Evolutionary conservation across 1,139 yeast species (phyloP).

Genomic region (Debaryomycetaceae sp.): DNA sequence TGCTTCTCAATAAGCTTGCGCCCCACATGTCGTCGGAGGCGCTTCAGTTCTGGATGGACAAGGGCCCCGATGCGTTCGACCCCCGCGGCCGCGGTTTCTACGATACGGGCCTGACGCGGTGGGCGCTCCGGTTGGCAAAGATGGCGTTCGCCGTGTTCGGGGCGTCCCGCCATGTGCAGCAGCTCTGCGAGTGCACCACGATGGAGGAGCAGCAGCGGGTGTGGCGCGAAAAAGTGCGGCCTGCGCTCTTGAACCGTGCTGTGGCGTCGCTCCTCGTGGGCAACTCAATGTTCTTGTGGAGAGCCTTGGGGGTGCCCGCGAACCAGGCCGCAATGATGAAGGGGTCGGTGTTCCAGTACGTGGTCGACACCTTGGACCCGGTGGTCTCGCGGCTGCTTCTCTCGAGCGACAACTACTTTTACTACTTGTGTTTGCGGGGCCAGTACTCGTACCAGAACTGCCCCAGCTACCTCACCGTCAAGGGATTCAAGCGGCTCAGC

Average conservation of each 20-base stretch:
- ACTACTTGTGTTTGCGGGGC: slow-evolving; percentile 58
- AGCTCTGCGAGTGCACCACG: slow-evolving; percentile 47
- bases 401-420: slow-evolving; percentile 67
- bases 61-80: slow-evolving; percentile 48
- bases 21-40: slow-evolving; percentile 72
- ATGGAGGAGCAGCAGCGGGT: slow-evolving; percentile 50
- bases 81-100: slow-evolving; percentile 49
- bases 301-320: slow-evolving; percentile 77
- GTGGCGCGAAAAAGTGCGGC: slow-evolving; percentile 55
- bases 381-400: slow-evolving; percentile 51
- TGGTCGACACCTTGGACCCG: slow-evolving; percentile 72
- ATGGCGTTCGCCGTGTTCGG: slow-evolving; percentile 51
- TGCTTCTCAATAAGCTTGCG: slow-evolving; percentile 44
- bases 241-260: slow-evolving; percentile 59
- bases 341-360: slow-evolving; percentile 56
- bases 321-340: slow-evolving; percentile 80
- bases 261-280: slow-evolving; percentile 61
- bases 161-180: slow-evolving; percentile 37
- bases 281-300: slow-evolving; percentile 78
- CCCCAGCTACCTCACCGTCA: slow-evolving; percentile 61
- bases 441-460: slow-evolving; percentile 53
- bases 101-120: slow-evolving; percentile 76
- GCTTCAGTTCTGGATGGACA: slow-evolving; percentile 67
- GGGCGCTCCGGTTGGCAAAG: slow-evolving; percentile 67
- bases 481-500: slow-evolving; percentile 43